Evolutionary conservation across 345 rosid species (phyloP).

Genomic region (Aurinia saxatilis): DNA sequence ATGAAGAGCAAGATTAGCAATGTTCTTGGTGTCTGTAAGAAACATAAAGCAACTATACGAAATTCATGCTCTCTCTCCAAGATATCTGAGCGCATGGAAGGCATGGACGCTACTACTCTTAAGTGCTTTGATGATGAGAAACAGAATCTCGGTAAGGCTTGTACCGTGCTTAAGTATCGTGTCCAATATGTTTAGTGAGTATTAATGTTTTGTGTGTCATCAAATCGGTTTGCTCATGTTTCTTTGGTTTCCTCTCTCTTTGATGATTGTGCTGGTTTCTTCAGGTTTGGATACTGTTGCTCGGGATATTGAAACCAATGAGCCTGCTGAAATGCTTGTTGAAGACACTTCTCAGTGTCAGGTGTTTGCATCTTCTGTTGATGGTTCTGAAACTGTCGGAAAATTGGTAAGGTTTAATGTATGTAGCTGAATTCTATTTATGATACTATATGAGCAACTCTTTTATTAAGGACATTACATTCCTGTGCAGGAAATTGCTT

Average conservation of each 20-base stretch:
- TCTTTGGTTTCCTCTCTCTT: background rate
- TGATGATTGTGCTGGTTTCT: conserved; percentile 12
- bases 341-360: conserved; percentile 23
- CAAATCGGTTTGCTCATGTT: background rate
- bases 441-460: background rate
- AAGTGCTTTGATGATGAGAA: background rate
- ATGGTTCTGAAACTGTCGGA: conserved; percentile 13
- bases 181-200: background rate
- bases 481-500: conserved; percentile 22
- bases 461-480: background rate
- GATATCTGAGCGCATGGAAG: conserved; percentile 14
- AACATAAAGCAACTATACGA: conserved; percentile 21
- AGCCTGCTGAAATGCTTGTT: conserved; percentile 25
- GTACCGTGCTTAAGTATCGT: background rate
- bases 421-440: background rate
- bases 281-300: conserved; percentile 24
- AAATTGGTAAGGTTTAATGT: conserved; percentile 10
- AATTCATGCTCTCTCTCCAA: conserved; percentile 12
- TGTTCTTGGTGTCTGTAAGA: conserved; percentile 31
- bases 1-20: conserved; percentile 33
- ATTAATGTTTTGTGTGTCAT: background rate
- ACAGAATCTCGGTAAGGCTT: conserved; percentile 14
- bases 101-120: background rate
- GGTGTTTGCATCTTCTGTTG: conserved; percentile 6
- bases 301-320: conserved; percentile 21